phyloP scores from a whole-genome alignment of 2,329 filamentous ascomycete species.

The Xylaria sp. region DNA sequence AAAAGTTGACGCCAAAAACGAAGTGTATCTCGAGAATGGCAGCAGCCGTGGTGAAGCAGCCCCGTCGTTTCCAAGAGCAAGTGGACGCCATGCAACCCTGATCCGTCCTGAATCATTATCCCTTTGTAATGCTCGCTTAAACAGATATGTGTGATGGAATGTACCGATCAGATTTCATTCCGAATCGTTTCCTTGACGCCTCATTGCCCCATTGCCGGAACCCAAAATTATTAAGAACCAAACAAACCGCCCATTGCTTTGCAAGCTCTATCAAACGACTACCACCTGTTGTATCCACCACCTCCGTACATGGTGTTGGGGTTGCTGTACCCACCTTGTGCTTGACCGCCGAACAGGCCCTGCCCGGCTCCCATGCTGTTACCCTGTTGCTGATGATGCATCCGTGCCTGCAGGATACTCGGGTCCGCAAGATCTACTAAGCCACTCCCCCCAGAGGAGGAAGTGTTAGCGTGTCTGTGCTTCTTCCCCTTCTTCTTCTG shows the following conservation, averaged over 20 bases:
- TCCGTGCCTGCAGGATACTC: conserved; percentile 97
- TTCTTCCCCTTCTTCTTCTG: conserved; percentile 99
- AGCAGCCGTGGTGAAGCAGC: conserved; percentile 39
- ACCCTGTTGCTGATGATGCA: conserved; percentile 81
- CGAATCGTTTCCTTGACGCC: conserved; percentile 41
- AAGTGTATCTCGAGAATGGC: conserved; percentile 41
- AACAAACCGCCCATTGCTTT: conserved; percentile 32
- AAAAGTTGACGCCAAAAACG: conserved; percentile 35
- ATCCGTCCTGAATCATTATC: conserved; percentile 42
- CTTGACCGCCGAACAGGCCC: conserved; percentile 86
- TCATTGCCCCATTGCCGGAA: conserved; percentile 38
- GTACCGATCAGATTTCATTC: conserved; percentile 40
- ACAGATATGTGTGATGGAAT: conserved; percentile 47
- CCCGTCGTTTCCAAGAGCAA: conserved; percentile 45
- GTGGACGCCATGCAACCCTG: conserved; percentile 45
- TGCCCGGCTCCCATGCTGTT: conserved; percentile 84
- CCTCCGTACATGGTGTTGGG: conserved; percentile 77
- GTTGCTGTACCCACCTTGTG: conserved; percentile 97
- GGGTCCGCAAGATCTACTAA: conserved; percentile 99
- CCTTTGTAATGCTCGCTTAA: conserved; percentile 55
- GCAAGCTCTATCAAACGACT: conserved; percentile 33
- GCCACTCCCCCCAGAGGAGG: conserved; percentile 98
- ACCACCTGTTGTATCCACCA: conserved; percentile 74
- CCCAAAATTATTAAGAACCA: conserved; percentile 35
- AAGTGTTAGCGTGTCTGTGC: conserved; percentile 99